These are phyloP conservation scores for Saccharomycopsis fibuligera DNA, from an alignment of 805 yeast genomes.

Conservation along the genomic window DNA sequence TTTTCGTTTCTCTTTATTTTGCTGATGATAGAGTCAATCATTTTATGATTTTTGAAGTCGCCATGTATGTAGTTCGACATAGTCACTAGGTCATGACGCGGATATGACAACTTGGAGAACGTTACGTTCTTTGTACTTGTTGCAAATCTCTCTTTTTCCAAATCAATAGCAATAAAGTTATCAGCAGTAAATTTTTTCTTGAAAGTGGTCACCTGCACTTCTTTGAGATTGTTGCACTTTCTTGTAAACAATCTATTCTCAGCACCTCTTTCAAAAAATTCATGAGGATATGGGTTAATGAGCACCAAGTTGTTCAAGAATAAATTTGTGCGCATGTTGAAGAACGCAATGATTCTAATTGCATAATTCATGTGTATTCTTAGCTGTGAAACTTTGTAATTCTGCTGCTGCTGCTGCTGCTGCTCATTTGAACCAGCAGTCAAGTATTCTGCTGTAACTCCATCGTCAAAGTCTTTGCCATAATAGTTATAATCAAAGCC, in stretches of 20 bases:
- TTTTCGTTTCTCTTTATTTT: not conserved
- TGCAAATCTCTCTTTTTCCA: not conserved
- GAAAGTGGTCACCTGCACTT: not conserved
- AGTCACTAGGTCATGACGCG: not conserved
- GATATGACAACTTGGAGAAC: not conserved
- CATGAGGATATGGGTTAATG: not conserved
- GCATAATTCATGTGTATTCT: not conserved
- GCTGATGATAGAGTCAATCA: not conserved
- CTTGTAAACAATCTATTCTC: not conserved
- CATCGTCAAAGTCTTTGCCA: not conserved
- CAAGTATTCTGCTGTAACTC: too few relatives aligned
- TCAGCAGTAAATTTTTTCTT: not conserved
- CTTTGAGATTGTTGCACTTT: not conserved
- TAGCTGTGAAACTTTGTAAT: too few relatives aligned
- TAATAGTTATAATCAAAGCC: conserved; percentile 1
- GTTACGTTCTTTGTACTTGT: not conserved
- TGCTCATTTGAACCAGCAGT: too few relatives aligned
- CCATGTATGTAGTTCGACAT: not conserved
- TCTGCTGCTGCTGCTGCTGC: not conserved
- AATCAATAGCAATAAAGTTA: not conserved
- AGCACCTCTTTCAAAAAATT: not conserved
- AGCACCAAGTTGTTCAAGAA: not conserved
- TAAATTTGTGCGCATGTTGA: not conserved
- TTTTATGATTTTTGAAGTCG: not conserved
- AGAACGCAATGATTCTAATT: not conserved